Conservation (phyloP, 2,329 filamentous ascomycete genomes). For the Catunica adiposa region DNA sequence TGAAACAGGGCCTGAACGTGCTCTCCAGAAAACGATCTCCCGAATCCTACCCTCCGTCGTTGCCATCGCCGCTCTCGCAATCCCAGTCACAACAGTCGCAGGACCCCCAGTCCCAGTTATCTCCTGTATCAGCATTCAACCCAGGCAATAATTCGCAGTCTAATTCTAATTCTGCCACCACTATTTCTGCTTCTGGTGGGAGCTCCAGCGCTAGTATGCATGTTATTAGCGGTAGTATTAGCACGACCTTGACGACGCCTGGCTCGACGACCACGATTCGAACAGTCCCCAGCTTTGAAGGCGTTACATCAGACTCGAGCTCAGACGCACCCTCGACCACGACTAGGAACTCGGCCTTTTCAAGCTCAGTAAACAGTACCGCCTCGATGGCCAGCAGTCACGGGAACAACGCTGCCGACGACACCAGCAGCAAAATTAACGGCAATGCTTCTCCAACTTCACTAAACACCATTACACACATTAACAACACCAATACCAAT, state of each 20-base stretch:
- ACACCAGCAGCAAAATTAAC: constrained; percentile 16
- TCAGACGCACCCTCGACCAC: constrained; percentile 20
- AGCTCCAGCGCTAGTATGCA: no score
- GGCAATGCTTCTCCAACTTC: background rate
- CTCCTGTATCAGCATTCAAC: constrained; percentile 5
- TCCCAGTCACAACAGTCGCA: constrained; percentile 13
- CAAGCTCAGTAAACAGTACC: constrained; percentile 40
- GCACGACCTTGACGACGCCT: constrained; percentile 5
- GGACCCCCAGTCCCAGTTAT: constrained; percentile 17
- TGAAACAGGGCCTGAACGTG: constrained; percentile 21
- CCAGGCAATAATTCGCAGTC: background rate
- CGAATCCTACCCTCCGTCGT: constrained; percentile 15
- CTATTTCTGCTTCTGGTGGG: background rate
- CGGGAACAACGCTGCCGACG: constrained; percentile 17
- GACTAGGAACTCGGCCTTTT: constrained; percentile 35
- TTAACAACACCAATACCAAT: background rate
- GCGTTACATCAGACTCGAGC: constrained; percentile 28
- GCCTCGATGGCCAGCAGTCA: constrained; percentile 26
- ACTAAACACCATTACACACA: no score
- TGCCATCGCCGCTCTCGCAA: constrained; percentile 19
- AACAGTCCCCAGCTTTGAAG: constrained; percentile 39
- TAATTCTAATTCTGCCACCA: constrained; percentile 13
- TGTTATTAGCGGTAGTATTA: constrained; percentile 17
- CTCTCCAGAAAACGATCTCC: constrained; percentile 18
- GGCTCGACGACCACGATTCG: constrained; percentile 32